Conservation (phyloP, 768 basidiomycete genomes). For the Pulveroboletus sp. region DNA sequence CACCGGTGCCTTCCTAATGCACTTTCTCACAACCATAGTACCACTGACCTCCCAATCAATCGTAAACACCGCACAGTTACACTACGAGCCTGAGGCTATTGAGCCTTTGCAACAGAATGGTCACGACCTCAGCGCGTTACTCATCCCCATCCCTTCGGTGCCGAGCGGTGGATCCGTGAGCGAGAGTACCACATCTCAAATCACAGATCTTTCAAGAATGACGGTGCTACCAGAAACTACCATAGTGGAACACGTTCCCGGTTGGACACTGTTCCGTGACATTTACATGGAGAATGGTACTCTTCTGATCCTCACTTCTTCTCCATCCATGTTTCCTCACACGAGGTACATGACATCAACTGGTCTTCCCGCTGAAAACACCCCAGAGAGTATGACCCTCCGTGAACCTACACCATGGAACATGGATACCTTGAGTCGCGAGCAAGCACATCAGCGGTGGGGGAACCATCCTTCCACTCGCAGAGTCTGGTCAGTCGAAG, state of each 20-base stretch:
- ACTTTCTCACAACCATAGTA: slow-evolving; percentile 44
- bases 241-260: slow-evolving; percentile 65
- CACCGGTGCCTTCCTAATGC: slow-evolving; percentile 55
- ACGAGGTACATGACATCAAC: slow-evolving; percentile 64
- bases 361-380: slow-evolving; percentile 53
- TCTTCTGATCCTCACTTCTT: slow-evolving; percentile 61
- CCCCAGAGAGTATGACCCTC: slow-evolving; percentile 59
- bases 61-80: slow-evolving; percentile 27
- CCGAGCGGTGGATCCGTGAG: background rate
- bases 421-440: slow-evolving; percentile 59
- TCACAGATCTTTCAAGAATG: slow-evolving; percentile 4
- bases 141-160: slow-evolving; percentile 1
- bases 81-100: background rate
- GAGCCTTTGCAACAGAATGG: slow-evolving; percentile 3
- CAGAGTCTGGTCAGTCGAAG: slow-evolving; percentile 65
- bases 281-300: slow-evolving; percentile 86
- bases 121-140: slow-evolving; percentile 4
- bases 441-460: slow-evolving; percentile 64
- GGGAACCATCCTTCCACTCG: slow-evolving; percentile 42
- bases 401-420: slow-evolving; percentile 65
- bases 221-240: slow-evolving; percentile 48
- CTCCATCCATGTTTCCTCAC: slow-evolving; percentile 44
- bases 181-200: background rate
- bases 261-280: slow-evolving; percentile 84
- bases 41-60: slow-evolving; percentile 33